Conservation (phyloP, 371 early-diverging fungal genomes). For the Conidiobolus incongruus region DNA sequence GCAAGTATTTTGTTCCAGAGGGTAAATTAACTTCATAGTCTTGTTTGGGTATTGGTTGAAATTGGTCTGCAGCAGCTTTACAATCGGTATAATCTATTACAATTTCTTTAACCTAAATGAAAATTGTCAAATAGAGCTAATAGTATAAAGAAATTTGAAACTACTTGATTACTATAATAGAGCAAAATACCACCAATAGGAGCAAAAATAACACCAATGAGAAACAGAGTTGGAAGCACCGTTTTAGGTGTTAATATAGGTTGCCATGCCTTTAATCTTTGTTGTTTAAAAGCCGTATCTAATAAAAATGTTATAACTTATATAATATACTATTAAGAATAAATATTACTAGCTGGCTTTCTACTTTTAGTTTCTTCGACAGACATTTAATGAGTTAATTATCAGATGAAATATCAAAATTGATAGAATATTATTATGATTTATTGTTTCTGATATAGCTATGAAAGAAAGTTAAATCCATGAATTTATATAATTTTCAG, state of each 20-base stretch:
- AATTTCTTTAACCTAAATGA: slow-evolving; percentile 23
- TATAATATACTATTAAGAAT: background rate
- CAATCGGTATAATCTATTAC: slow-evolving; percentile 82
- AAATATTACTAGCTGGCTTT: slow-evolving; percentile 13
- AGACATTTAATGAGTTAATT: slow-evolving; percentile 5
- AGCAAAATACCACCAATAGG: slow-evolving; percentile 70
- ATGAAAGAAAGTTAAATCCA: too few species aligned
- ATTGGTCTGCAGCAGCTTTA: background rate
- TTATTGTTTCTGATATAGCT: too few species aligned
- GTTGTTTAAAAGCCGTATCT: slow-evolving; percentile 94
- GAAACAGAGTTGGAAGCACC: slow-evolving; percentile 77
- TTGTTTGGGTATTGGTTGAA: background rate
- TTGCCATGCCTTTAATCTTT: slow-evolving; percentile 92
- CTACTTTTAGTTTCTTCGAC: slow-evolving; percentile 9
- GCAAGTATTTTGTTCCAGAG: too few species aligned
- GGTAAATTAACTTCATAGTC: background rate
- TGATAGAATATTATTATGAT: too few species aligned
- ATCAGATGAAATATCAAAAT: too few species aligned
- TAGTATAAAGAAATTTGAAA: slow-evolving; percentile 1
- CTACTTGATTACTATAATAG: slow-evolving; percentile 38
- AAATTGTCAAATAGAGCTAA: background rate
- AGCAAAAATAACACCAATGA: slow-evolving; percentile 56
- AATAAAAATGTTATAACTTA: background rate
- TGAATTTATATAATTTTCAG: too few species aligned
- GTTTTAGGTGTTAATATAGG: slow-evolving; percentile 88